Evolutionary conservation across 257 asterid genomes (phyloP), one percentile per base, ranked within the genome.

Genomic region (Ehretia macrophylla): DNA sequence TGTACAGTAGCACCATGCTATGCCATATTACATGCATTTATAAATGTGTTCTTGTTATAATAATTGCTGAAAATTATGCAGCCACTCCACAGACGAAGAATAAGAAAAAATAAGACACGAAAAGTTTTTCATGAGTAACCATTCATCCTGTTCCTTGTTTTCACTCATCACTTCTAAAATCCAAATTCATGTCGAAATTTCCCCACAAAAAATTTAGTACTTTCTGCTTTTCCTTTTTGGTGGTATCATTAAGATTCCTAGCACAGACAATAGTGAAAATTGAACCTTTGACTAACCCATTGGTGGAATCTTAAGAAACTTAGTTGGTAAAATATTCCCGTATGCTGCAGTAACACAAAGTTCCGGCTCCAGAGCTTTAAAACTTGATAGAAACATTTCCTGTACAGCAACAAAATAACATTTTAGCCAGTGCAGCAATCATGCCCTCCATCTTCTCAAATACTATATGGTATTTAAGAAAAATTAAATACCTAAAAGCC

Each of bases 261-360:
- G 17, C 50, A 23, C 19, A 50, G 17, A n/a, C 56, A 56, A 47
- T 32, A 32, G 14, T 52, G 17, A 44, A 52, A n/a, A 48, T 22
- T 57, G 16, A 51, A 61, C 57, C 54, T 58, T 67, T 60, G 59
- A 77, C 97, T 83, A 73, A 86, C 99, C 99, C 81, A 81, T 71
- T 13, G 95, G 68, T 8, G 99, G 97, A 71, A 88, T 78, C 56
- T 88, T 78, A 52, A 88, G 95, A 77, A 92, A 88, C 63, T 80
- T 86, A 51, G 80, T 84, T 11, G 99, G 96, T 60, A 92, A 71
- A 58, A 92, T 92, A 75, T 88, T 92, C 73, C 99, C 99, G 58
- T 92, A 92, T 32, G 99, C 99, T 62, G 97, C 97, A 66, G 96
- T 92, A 68, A 92, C 77, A 74, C 97, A 92, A 72, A 92, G 95